phyloP scores from a whole-genome alignment of 2,329 filamentous ascomycete genomes.

The Metarhizium humberi region DNA sequence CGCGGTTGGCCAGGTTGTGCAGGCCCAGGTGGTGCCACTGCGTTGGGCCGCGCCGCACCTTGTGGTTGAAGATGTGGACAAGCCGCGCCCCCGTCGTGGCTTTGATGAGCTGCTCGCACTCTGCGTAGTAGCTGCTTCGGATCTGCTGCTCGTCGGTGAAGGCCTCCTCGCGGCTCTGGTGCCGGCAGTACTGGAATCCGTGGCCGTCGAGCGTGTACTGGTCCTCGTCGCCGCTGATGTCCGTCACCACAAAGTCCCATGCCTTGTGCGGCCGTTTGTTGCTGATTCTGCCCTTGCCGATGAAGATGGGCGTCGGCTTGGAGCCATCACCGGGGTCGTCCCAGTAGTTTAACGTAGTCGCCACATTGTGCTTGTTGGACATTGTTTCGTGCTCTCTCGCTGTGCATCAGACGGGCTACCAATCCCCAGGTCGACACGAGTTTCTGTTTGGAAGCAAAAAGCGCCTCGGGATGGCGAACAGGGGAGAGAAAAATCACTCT shows the following conservation, averaged over 20 bases:
- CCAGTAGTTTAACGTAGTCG: slow-evolving; percentile 29
- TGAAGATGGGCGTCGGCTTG: slow-evolving; percentile 26
- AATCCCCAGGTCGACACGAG: too few relatives aligned
- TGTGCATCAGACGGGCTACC: too few relatives aligned
- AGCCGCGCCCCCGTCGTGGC: slow-evolving; percentile 46
- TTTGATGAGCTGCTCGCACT: slow-evolving; percentile 58
- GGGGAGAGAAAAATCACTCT: too few relatives aligned
- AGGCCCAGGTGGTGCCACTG: slow-evolving; percentile 59
- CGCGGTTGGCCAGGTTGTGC: slow-evolving; percentile 50
- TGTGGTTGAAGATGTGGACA: slow-evolving; percentile 66
- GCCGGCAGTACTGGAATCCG: slow-evolving; percentile 29
- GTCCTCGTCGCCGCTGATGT: slow-evolving; percentile 30
- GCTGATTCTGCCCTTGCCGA: slow-evolving; percentile 15
- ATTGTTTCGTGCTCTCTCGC: background rate
- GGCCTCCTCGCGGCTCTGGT: slow-evolving; percentile 19
- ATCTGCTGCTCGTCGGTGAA: slow-evolving; percentile 49
- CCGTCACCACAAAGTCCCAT: slow-evolving; percentile 35
- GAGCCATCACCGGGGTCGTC: slow-evolving; percentile 32
- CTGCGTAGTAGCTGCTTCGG: slow-evolving; percentile 57
- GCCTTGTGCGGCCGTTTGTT: slow-evolving; percentile 21
- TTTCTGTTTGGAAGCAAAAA: too few relatives aligned
- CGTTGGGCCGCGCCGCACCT: slow-evolving; percentile 45
- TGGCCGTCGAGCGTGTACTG: slow-evolving; percentile 30
- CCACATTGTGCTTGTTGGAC: slow-evolving; percentile 16
- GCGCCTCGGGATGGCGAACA: too few relatives aligned